phyloP scores from a whole-genome alignment of 176 grass and related monocot species.

The Oryza punctata region DNA sequence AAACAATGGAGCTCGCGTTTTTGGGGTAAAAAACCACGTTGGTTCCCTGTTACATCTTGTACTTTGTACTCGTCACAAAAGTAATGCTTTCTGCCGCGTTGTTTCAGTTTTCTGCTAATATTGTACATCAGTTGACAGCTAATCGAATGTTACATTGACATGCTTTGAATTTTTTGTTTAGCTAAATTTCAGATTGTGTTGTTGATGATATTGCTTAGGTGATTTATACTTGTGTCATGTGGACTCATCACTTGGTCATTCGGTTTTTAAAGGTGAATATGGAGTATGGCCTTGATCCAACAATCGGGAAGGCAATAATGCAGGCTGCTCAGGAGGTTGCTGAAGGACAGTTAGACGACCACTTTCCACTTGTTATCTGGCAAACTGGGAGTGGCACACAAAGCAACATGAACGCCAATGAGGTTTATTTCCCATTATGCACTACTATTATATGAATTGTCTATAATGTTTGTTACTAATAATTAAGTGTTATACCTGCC shows the following conservation, averaged over 20 bases:
- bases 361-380: conserved; percentile 99
- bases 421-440: conserved; percentile 52
- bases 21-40: not conserved
- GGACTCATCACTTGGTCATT: conserved; percentile 24
- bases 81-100: not conserved
- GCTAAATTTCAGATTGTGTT: not conserved
- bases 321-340: conserved; percentile 91
- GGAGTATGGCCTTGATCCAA: conserved; percentile 90
- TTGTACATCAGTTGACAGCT: not conserved
- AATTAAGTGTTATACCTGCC: not conserved
- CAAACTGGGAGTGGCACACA: conserved; percentile 99
- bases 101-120: not conserved
- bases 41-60: not conserved
- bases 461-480: not conserved
- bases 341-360: conserved; percentile 84
- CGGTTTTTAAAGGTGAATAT: conserved; percentile 77
- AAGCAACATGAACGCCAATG: conserved; percentile 99
- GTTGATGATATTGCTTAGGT: conserved; percentile 6
- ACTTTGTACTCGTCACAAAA: not conserved
- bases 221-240: conserved; percentile 22
- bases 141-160: not conserved
- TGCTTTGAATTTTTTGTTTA: not conserved
- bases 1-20: not conserved
- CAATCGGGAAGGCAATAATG: conserved; percentile 82
- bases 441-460: conserved; percentile 20